Base-by-base conservation (phyloP, 768 basidiomycete genomes). In the Strobilomyces dryophilus region DNA sequence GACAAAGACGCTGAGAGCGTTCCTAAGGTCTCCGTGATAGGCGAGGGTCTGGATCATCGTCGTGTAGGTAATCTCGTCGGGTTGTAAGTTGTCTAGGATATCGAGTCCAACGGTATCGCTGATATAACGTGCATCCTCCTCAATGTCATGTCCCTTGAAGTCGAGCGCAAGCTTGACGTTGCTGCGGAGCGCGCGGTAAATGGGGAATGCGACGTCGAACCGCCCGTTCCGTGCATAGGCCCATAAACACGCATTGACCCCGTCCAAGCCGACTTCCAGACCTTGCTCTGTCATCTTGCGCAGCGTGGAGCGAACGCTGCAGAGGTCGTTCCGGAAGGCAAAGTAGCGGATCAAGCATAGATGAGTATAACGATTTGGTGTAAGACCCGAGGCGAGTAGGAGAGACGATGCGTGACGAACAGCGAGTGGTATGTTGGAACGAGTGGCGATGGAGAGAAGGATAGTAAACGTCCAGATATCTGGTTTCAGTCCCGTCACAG, bases 391-490 rank as follows among this genome's bases (percentile, higher is more conserved):
- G 17, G 73, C 66, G 36, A 71, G 71, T 40, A 92, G 68, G 18
- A 89, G 70, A n/a, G 64, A 66, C 24, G 73, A 73, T 1, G 86
- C 81, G 55, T 80, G 81, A 17, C 71, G 72, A 36, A 92, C 49
- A 18, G 77, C 66, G 20, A 65, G 57, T 2, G 68, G 59, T 35
- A 76, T 64, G 18, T 71, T 62, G 14, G 84, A 81, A 24, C 81
- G 74, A 29, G 75, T 75, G 6, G 89, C 91, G 42, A 86, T 77
- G 50, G 76, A 71, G 52, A 91, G 72, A 51, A 92, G 73, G 1
- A 81, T 84, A 35, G 82, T 85, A 64, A 85, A 83, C 14, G 90
- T 88, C 62, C 77, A 71, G 47, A 87, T 79, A 61, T 90, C 84
- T 40, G 91, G 87, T 32, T 67, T 53, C 40, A 52, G 59, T 17